Evolutionary conservation across 805 yeast genomes (phyloP), one percentile per base, ranked within the genome.

Genomic region (Crinitomyces ghanaensis): DNA sequence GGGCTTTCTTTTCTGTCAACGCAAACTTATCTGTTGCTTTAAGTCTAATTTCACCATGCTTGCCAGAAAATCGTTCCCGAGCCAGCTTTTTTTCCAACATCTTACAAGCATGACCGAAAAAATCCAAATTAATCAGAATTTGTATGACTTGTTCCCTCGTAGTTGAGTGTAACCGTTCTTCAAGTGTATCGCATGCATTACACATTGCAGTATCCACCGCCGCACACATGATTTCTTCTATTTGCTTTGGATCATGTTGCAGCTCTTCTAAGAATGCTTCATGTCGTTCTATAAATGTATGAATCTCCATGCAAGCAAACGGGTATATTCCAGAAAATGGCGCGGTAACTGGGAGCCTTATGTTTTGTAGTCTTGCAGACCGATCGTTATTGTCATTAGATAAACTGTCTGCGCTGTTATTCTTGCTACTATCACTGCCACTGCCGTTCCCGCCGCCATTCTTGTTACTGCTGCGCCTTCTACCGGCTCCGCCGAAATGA

Each of bases 321-420:
- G 93, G 86, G 48, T 84, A 86, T 39, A 84, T 74, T 36, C 81
- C 79, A 33, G 95, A 82, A 50, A 88, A 91, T 11, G 97, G 96
- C 34, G 88, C 58, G 0, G 77, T 72, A 39, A 74, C 64, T 2
- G 83, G 78, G 37, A 70, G 71, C n/a, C n/a, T n/a, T n/a, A n/a
- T n/a, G n/a, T n/a, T n/a, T n/a, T n/a, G n/a, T n/a, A n/a, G n/a
- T n/a, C n/a, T n/a, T n/a, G n/a, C n/a, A 5, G 50, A 56, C 42
- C 48, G 55, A 15, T 71, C 68, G 2, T 59, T 50, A 11, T 68
- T 68, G 34, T 62, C 68, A 3, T 70, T 69, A 32, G 66, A 63
- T n/a, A n/a, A n/a, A n/a, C n/a, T n/a, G n/a, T n/a, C n/a, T n/a
- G n/a, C n/a, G n/a, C n/a, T n/a, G n/a, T n/a, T n/a, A n/a, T n/a